Evolutionary conservation across 2,329 filamentous ascomycete species (phyloP).

Genomic region (Spiromastix sp.): DNA sequence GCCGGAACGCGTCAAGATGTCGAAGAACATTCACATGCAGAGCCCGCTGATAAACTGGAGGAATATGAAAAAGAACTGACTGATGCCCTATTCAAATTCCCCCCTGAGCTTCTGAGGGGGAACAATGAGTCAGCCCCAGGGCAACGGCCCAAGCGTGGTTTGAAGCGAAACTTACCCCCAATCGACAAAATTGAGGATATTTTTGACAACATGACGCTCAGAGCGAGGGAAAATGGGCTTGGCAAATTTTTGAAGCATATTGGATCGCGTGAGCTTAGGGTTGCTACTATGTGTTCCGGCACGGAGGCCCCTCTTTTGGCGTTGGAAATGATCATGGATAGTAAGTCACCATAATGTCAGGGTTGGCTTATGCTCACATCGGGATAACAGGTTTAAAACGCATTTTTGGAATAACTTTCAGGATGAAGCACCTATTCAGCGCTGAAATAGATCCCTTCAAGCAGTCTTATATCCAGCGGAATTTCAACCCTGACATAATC

Average conservation of each 20-base stretch:
- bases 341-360: conserved; percentile 18
- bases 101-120: conserved; percentile 12
- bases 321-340: conserved; percentile 45
- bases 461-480: conserved; percentile 54
- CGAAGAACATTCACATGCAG: background rate
- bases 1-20: background rate
- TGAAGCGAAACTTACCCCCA: conserved; percentile 33
- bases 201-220: conserved; percentile 38
- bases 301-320: conserved; percentile 65
- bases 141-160: conserved; percentile 12
- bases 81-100: conserved; percentile 6
- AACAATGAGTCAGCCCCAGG: conserved; percentile 9
- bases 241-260: conserved; percentile 25
- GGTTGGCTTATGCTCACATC: background rate
- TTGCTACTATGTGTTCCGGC: conserved; percentile 69
- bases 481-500: conserved; percentile 42
- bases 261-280: conserved; percentile 32
- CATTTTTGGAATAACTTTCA: conserved; percentile 26
- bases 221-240: conserved; percentile 25
- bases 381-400: conserved; percentile 21
- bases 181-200: conserved; percentile 38
- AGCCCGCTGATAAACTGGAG: background rate
- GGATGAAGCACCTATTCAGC: conserved; percentile 48
- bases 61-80: conserved; percentile 1
- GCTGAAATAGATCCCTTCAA: conserved; percentile 56